These are phyloP conservation scores for Xylariaceae sp. DNA, from an alignment of 2,329 filamentous ascomycete species.

Conservation along the genomic window DNA sequence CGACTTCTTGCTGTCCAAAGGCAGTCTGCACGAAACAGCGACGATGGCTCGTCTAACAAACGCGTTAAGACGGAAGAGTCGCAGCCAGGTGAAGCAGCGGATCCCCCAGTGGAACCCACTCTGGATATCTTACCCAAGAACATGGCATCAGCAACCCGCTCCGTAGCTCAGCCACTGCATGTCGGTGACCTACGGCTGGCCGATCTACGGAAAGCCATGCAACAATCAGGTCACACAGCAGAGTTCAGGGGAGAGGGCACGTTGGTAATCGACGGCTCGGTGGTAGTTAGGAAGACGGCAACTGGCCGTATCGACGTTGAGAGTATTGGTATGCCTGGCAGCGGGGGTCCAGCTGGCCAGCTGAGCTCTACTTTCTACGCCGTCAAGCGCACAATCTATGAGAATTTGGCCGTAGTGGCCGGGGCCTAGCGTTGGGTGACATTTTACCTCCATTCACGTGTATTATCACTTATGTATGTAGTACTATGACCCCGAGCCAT, in stretches of 20 bases:
- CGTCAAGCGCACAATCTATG: constrained; percentile 88
- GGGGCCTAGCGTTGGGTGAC: constrained; percentile 49
- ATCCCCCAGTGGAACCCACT: constrained; percentile 40
- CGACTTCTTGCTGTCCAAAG: constrained; percentile 45
- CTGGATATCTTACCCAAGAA: constrained; percentile 53
- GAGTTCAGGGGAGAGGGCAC: constrained; percentile 94
- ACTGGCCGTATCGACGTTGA: constrained; percentile 88
- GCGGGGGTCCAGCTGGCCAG: constrained; percentile 39
- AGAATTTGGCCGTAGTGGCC: constrained; percentile 85
- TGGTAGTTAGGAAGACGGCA: constrained; percentile 82
- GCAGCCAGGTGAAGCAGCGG: constrained; percentile 20
- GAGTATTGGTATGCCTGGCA: constrained; percentile 57
- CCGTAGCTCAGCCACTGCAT: constrained; percentile 81
- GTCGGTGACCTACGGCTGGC: constrained; percentile 89
- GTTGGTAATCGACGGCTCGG: constrained; percentile 79
- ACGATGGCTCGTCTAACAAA: constrained; percentile 46
- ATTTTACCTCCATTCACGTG: constrained; percentile 5
- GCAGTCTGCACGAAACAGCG: constrained; percentile 45
- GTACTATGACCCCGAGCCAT: neutral
- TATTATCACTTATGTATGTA: constrained; percentile 11
- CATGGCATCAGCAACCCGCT: constrained; percentile 68
- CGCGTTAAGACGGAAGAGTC: constrained; percentile 44
- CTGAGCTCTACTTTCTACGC: constrained; percentile 71
- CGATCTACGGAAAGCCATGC: constrained; percentile 80
- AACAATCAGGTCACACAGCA: constrained; percentile 74